Percentiles rank a stretch among this genome's conserved stretches.
Conservation (phyloP, 257 asterid genomes). For the Phtheirospermum japonicum region DNA sequence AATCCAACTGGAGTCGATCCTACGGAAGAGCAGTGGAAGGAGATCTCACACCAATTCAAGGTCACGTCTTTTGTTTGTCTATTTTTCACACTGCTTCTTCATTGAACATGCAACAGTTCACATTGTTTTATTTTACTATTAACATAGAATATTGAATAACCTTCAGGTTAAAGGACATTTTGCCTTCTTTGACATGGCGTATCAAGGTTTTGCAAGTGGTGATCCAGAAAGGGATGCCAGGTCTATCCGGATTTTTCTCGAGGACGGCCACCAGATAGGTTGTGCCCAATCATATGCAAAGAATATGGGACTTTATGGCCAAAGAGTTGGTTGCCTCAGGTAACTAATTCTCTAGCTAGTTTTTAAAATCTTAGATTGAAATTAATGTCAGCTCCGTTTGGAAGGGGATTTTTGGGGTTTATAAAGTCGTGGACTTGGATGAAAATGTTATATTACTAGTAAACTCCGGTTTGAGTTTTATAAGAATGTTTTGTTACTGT, state of each 20-base stretch:
- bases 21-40: conserved; percentile 95
- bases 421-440: too few relatives aligned
- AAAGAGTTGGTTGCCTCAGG: conserved; percentile 98
- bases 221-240: conserved; percentile 95
- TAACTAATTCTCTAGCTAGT: conserved; percentile 26
- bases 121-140: background rate
- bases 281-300: conserved; percentile 97
- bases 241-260: conserved; percentile 87
- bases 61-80: conserved; percentile 31
- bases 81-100: background rate
- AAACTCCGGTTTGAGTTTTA: too few relatives aligned
- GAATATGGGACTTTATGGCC: conserved; percentile 99
- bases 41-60: conserved; percentile 87
- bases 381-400: too few relatives aligned
- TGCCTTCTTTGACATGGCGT: conserved; percentile 97
- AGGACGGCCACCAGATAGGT: conserved; percentile 92
- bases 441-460: too few relatives aligned
- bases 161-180: conserved; percentile 85
- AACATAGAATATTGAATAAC: conserved; percentile 4
- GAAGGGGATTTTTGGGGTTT: too few relatives aligned
- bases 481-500: too few relatives aligned
- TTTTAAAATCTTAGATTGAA: background rate
- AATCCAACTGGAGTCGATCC: conserved; percentile 99
- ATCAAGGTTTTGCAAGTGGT: conserved; percentile 99
- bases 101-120: background rate